These are phyloP conservation scores for Ceratobasidium papillatum DNA, from an alignment of 1,284 basidiomycete genomes.

Conservation along the genomic window DNA sequence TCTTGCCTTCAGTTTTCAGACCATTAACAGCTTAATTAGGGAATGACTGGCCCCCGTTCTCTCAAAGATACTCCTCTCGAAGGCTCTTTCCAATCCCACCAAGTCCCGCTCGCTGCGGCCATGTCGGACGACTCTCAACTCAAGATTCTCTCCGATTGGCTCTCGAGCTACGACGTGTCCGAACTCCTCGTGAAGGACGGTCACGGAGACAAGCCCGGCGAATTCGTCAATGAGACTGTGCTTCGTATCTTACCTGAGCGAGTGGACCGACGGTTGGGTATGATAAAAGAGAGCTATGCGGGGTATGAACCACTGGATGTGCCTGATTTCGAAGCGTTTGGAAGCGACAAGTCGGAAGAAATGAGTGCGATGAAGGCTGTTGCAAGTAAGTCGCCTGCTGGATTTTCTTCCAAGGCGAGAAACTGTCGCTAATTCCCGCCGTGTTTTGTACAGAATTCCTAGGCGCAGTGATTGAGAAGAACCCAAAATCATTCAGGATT, in stretches of 20 bases:
- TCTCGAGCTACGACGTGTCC: slow-evolving; percentile 68
- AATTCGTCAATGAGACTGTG: slow-evolving; percentile 46
- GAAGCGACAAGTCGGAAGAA: slow-evolving; percentile 63
- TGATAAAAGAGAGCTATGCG: slow-evolving; percentile 64
- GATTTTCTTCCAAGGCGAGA: background rate
- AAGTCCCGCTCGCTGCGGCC: slow-evolving; percentile 81
- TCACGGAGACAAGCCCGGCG: slow-evolving; percentile 58
- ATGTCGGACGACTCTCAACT: slow-evolving; percentile 73
- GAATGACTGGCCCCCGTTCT: slow-evolving; percentile 72
- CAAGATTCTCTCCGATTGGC: slow-evolving; percentile 70
- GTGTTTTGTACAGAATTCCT: slow-evolving; percentile 47
- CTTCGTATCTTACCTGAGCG: slow-evolving; percentile 55
- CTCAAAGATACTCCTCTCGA: slow-evolving; percentile 76
- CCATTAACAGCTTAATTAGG: slow-evolving; percentile 50
- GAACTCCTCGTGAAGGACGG: slow-evolving; percentile 62
- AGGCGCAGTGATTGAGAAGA: slow-evolving; percentile 58
- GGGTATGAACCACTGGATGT: slow-evolving; percentile 68
- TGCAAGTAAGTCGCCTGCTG: slow-evolving; percentile 48
- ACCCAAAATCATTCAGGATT: slow-evolving; percentile 80
- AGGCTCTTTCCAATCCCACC: slow-evolving; percentile 77
- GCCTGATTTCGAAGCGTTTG: slow-evolving; percentile 71
- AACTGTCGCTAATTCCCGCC: background rate
- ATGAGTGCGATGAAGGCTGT: slow-evolving; percentile 82
- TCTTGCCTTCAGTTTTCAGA: background rate
- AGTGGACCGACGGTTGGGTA: slow-evolving; percentile 66